These are phyloP conservation scores for Cokeromyces recurvatus DNA, from an alignment of 371 early-diverging fungal species.

Conservation along the genomic window DNA sequence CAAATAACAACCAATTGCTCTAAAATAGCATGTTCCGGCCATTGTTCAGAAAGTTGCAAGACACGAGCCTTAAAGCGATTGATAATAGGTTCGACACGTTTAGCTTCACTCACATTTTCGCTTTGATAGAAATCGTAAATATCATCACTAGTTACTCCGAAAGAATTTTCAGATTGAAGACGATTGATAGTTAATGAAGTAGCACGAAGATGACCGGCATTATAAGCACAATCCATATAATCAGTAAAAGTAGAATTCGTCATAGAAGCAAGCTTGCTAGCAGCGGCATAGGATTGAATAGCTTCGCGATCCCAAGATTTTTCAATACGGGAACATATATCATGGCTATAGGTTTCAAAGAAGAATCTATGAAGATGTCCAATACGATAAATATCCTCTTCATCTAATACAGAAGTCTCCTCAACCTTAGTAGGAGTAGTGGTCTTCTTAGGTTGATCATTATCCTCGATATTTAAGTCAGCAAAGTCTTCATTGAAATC, in stretches of 20 bases:
- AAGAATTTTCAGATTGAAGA: conserved; percentile 35
- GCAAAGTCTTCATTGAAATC: conserved; percentile 64
- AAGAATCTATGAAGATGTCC: conserved; percentile 37
- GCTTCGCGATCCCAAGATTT: conserved; percentile 25
- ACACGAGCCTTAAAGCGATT: conserved; percentile 61
- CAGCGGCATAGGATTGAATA: conserved; percentile 30
- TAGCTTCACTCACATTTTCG: conserved; percentile 71
- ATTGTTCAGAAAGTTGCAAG: conserved; percentile 62
- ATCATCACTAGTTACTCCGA: conserved; percentile 30
- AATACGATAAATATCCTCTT: conserved; percentile 49
- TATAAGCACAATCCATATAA: conserved; percentile 21
- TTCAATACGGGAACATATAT: conserved; percentile 10
- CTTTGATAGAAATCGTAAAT: conserved; percentile 91
- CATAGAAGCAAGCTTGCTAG: conserved; percentile 35
- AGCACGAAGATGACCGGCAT: conserved; percentile 33
- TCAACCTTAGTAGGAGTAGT: conserved; percentile 32
- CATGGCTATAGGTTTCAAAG: conserved; percentile 26
- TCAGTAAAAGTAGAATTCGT: conserved; percentile 25
- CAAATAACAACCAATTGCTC: conserved; percentile 66
- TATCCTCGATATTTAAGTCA: conserved; percentile 30
- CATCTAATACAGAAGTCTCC: conserved; percentile 52
- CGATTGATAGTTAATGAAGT: conserved; percentile 29
- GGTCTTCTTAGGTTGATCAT: conserved; percentile 7
- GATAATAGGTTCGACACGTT: conserved; percentile 61
- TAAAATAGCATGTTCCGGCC: conserved; percentile 91